A percentile compares a stretch with the other conserved stretches of the same genome.
These are phyloP conservation scores for Hyaloscypha bicolor DNA, from an alignment of 495 filamentous ascomycete genomes.

Conservation along the genomic window DNA sequence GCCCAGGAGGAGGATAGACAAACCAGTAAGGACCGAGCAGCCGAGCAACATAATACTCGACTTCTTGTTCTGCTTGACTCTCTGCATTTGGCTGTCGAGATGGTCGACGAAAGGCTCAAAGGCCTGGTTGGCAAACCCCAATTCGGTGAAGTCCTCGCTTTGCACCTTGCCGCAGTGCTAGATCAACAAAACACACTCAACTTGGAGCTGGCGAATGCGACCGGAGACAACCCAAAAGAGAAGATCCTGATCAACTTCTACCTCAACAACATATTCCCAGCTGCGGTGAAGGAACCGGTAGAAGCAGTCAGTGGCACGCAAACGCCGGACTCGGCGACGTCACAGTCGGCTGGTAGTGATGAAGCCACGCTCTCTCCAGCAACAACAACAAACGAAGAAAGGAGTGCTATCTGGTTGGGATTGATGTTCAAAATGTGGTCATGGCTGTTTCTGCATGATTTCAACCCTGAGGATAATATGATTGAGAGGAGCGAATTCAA, in stretches of 20 bases:
- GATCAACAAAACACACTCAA: not conserved
- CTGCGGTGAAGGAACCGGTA: not conserved
- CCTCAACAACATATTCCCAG: not conserved
- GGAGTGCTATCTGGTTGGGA: not conserved
- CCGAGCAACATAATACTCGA: not conserved
- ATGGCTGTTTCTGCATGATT: not conserved
- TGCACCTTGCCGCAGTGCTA: not conserved
- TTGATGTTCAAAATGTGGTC: constrained; percentile 1
- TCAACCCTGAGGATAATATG: not conserved
- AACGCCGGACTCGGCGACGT: not conserved
- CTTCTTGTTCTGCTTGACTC: not conserved
- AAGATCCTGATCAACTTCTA: not conserved
- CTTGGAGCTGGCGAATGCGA: not conserved
- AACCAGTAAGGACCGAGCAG: not conserved
- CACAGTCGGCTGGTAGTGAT: not conserved
- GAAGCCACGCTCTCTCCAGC: not conserved
- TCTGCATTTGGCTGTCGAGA: not conserved
- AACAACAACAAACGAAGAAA: not conserved
- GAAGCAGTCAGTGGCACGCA: not conserved
- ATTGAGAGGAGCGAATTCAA: not conserved
- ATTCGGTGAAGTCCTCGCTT: not conserved
- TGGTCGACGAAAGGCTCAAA: not conserved
- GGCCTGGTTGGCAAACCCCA: not conserved
- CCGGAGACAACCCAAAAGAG: not conserved
- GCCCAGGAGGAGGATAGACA: not conserved